phyloP scores from a whole-genome alignment of 2,329 filamentous ascomycete genomes.

The Pestalotiopsis sp. region DNA sequence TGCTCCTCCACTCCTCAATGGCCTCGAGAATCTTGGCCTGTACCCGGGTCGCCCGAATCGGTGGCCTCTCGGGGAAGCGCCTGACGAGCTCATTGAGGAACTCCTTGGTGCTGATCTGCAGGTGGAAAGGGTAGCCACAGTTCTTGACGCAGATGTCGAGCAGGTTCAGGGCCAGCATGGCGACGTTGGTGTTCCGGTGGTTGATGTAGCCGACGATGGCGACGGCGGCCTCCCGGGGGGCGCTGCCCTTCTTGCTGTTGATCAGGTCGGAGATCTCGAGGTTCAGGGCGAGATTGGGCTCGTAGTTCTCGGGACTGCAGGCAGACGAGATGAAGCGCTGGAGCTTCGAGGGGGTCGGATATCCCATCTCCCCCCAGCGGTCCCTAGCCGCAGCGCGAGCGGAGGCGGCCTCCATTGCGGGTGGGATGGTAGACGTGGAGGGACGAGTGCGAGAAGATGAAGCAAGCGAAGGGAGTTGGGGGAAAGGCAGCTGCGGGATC shows the following conservation, averaged over 20 bases:
- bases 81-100: constrained; percentile 98
- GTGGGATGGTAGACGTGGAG: constrained; percentile 17
- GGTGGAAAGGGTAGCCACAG: constrained; percentile 97
- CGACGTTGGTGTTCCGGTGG: constrained; percentile 94
- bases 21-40: constrained; percentile 92
- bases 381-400: constrained; percentile 94
- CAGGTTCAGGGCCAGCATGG: constrained; percentile 84
- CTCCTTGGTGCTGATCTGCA: constrained; percentile 98
- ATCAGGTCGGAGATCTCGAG: constrained; percentile 96
- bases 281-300: constrained; percentile 94
- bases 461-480: not conserved
- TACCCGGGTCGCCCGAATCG: constrained; percentile 81
- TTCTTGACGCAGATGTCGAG: constrained; percentile 99
- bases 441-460: not conserved
- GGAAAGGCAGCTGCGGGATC: not conserved
- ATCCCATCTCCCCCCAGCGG: constrained; percentile 83
- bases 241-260: constrained; percentile 95
- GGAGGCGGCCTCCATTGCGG: constrained; percentile 86
- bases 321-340: constrained; percentile 96
- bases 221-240: constrained; percentile 91
- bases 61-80: constrained; percentile 91
- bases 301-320: constrained; percentile 96
- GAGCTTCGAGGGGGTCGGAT: constrained; percentile 80
- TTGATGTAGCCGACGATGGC: constrained; percentile 95
- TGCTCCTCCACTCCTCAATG: constrained; percentile 97